These are phyloP conservation scores for Cajanus cajan DNA, from an alignment of 306 rosid species.

Conservation along the genomic window DNA sequence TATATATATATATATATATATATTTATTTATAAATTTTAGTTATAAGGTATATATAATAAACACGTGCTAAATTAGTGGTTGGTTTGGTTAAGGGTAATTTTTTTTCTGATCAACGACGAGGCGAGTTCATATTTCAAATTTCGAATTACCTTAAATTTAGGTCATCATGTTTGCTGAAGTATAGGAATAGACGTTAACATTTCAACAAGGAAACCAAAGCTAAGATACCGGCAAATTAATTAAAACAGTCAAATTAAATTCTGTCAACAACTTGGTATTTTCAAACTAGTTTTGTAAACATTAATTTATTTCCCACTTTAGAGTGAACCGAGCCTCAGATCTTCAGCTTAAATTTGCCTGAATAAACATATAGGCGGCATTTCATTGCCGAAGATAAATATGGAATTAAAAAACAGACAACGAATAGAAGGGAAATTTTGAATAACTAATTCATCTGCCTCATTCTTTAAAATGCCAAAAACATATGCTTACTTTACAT, in stretches of 20 bases:
- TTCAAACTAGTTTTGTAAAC: background rate
- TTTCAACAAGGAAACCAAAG: background rate
- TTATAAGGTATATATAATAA: too few species aligned
- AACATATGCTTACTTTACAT: constrained; percentile 27
- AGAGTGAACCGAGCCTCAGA: background rate
- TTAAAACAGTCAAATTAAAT: background rate
- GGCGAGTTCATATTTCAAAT: too few species aligned
- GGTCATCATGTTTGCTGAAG: background rate
- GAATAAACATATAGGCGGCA: background rate
- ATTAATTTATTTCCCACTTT: background rate
- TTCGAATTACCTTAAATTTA: background rate
- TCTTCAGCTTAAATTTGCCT: background rate
- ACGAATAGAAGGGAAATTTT: background rate
- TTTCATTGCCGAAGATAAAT: background rate
- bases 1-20: too few species aligned
- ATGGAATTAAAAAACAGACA: background rate
- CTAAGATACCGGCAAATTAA: background rate
- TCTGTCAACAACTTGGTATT: background rate
- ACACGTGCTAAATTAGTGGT: too few species aligned
- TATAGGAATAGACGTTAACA: background rate
- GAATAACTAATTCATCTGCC: constrained; percentile 18
- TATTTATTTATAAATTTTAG: too few species aligned
- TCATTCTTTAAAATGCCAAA: constrained; percentile 29
- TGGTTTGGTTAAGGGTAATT: too few species aligned
- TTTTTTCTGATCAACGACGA: too few species aligned